A percentile compares a stretch with the other conserved stretches of the same genome.
Conservation (phyloP, 2,329 filamentous ascomycete genomes). For the Cucurbitaria berberidis region DNA sequence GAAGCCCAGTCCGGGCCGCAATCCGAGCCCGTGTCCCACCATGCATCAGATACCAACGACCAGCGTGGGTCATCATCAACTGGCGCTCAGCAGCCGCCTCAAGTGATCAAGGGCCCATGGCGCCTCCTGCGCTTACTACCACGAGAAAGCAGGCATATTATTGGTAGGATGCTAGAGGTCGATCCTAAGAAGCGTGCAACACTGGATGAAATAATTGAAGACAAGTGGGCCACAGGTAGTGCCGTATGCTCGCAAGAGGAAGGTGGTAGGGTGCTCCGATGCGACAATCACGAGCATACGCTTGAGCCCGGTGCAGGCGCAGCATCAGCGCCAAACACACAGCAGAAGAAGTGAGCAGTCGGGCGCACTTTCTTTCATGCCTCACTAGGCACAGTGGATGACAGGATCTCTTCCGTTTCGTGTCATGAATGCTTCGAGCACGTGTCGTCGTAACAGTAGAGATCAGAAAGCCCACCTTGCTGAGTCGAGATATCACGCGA, state of each 20-base stretch:
- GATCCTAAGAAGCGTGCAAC: conserved; percentile 82
- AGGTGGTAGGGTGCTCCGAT: conserved; percentile 73
- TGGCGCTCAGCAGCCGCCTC: conserved; percentile 55
- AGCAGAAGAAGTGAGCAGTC: conserved; percentile 43
- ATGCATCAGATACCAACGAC: conserved; percentile 30
- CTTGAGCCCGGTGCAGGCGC: conserved; percentile 68
- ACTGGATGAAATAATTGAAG: conserved; percentile 83
- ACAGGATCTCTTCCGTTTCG: background rate
- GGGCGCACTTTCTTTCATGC: background rate
- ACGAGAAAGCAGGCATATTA: conserved; percentile 85
- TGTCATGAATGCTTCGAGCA: conserved; percentile 1
- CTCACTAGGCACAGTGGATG: background rate
- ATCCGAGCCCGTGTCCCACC: conserved; percentile 52
- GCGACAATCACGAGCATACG: conserved; percentile 81
- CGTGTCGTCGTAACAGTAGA: background rate
- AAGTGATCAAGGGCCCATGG: conserved; percentile 89
- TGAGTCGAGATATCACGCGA: background rate
- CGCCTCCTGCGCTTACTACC: conserved; percentile 85
- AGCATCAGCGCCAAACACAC: conserved; percentile 37
- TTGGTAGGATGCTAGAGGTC: conserved; percentile 90
- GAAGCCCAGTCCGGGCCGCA: conserved; percentile 31
- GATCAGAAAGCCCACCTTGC: background rate
- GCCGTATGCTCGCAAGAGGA: conserved; percentile 82
- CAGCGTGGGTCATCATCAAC: conserved; percentile 26
- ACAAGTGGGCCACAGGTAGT: conserved; percentile 88